These are phyloP conservation scores for Berkeleyomyces rouxiae DNA, from an alignment of 2,329 filamentous ascomycete genomes.

Conservation along the genomic window DNA sequence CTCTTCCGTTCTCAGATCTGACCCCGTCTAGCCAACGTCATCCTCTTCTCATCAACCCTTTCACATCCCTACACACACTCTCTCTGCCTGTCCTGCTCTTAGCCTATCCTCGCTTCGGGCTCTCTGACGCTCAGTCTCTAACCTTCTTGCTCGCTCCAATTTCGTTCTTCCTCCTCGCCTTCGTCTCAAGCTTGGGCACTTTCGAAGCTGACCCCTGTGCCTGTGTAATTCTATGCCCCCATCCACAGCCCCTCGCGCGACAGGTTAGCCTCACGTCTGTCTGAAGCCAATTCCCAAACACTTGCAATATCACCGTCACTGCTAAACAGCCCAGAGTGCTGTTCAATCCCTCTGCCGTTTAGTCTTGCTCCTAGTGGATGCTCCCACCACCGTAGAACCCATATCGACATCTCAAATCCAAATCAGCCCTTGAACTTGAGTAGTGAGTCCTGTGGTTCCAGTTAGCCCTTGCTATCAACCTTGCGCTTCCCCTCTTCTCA, in stretches of 20 bases:
- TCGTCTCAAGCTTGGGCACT: not conserved
- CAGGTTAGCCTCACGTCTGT: not conserved
- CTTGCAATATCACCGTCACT: not conserved
- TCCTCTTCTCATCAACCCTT: too few species aligned
- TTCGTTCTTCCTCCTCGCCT: not conserved
- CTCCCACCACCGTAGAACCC: too few species aligned
- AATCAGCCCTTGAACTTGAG: constrained; percentile 51
- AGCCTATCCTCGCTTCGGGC: not conserved
- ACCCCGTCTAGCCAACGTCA: too few species aligned
- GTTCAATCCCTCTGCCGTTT: not conserved
- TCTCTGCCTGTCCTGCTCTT: too few species aligned
- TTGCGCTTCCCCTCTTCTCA: not conserved
- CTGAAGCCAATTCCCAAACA: not conserved
- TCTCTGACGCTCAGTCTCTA: not conserved
- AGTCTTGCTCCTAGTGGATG: too few species aligned
- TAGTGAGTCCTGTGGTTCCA: constrained; percentile 37
- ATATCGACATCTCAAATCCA: too few species aligned
- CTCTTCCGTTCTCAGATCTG: too few species aligned
- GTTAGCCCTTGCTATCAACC: not conserved
- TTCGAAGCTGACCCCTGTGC: not conserved
- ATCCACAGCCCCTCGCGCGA: too few species aligned
- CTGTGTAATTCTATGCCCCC: not conserved
- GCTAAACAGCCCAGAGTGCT: not conserved
- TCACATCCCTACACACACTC: too few species aligned
- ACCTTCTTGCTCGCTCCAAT: constrained; percentile 12